Conservation (phyloP, 1,139 yeast species). For the Taphrina betulina region DNA sequence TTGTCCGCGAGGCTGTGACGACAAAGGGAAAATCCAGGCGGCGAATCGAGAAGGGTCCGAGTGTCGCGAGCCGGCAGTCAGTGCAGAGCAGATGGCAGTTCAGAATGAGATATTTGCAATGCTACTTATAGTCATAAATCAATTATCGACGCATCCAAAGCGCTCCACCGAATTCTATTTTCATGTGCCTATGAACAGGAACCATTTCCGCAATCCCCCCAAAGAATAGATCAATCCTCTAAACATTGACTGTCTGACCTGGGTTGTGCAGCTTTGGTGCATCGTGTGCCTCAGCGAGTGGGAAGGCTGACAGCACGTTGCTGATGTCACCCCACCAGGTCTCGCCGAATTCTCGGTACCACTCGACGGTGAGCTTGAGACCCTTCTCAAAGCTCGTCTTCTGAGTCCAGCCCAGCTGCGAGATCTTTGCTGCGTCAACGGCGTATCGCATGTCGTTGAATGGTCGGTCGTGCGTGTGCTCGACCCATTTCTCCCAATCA, state of each 20-base stretch:
- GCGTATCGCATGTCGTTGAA: conserved; percentile 56
- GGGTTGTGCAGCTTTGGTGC: conserved; percentile 5
- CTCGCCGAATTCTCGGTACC: conserved; percentile 44
- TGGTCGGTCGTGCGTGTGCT: conserved; percentile 51
- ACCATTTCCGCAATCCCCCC: no score
- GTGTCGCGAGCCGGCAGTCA: no score
- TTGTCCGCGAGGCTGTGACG: no score
- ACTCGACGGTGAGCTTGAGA: conserved; percentile 43
- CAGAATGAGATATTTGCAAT: no score
- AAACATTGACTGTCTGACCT: conserved; percentile 14
- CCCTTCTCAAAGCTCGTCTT: conserved; percentile 48
- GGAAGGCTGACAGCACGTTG: conserved; percentile 41
- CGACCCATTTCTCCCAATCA: conserved; percentile 41
- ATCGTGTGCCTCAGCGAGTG: conserved; percentile 32
- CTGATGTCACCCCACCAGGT: conserved; percentile 44
- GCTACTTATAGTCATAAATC: no score
- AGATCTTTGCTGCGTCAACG: conserved; percentile 47
- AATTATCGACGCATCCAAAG: no score
- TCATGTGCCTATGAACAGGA: no score
- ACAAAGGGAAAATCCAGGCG: no score
- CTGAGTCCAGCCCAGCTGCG: conserved; percentile 54
- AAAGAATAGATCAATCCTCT: no score
- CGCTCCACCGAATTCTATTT: no score
- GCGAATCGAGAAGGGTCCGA: no score
- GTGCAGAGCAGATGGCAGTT: no score